Evolutionary conservation across 2,329 filamentous ascomycete genomes (phyloP).

Genomic region (Aspergillus fijiensis): DNA sequence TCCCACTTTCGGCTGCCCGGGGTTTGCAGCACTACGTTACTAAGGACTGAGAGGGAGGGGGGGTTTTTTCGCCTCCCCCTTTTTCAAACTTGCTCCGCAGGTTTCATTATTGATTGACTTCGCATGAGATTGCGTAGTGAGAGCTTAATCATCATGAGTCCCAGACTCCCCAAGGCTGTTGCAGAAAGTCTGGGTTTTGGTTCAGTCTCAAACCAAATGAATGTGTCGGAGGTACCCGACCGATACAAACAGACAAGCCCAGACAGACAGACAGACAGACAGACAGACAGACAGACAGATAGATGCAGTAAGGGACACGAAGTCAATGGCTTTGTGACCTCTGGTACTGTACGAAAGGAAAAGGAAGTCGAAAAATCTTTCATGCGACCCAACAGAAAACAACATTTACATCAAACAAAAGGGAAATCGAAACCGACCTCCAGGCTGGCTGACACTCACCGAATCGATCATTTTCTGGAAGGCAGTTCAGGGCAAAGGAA

Average conservation of each 20-base stretch:
- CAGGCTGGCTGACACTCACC: too few relatives aligned
- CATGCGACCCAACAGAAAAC: neutral
- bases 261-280: too few relatives aligned
- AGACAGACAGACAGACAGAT: neutral
- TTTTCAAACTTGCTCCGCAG: constrained; percentile 11
- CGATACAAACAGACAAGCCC: neutral
- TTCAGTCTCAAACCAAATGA: neutral
- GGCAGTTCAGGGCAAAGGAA: neutral
- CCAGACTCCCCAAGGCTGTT: neutral
- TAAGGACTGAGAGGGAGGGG: too few relatives aligned
- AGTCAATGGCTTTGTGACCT: neutral
- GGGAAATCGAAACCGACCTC: neutral
- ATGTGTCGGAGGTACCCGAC: neutral
- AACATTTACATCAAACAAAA: neutral
- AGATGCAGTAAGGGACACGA: constrained; percentile 1
- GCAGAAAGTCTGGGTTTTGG: neutral
- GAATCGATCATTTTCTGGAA: neutral
- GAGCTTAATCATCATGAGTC: neutral
- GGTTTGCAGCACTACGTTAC: constrained; percentile 11
- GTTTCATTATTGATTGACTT: constrained; percentile 1
- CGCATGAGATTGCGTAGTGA: neutral
- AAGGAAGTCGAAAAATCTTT: neutral
- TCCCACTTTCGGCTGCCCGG: neutral
- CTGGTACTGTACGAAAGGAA: neutral
- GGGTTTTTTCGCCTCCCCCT: constrained; percentile 16